These are phyloP conservation scores for Bassia scoparia DNA, from an alignment of 148 eudicot genomes.

Conservation along the genomic window DNA sequence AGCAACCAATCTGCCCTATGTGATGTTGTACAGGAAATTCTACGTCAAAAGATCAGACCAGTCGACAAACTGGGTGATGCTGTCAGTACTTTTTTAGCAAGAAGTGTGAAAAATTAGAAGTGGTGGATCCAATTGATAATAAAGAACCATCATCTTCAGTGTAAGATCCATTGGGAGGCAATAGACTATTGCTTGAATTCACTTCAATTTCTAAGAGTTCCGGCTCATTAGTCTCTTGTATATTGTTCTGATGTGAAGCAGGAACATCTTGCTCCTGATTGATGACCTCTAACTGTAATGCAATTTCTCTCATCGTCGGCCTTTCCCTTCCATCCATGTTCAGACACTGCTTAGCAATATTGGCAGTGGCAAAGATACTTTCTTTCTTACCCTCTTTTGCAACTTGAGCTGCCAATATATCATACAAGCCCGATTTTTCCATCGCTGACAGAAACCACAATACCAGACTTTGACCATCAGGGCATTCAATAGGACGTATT, in stretches of 20 bases:
- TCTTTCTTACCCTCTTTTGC: constrained; percentile 15
- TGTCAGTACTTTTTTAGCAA: too few relatives aligned
- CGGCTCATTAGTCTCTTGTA: neutral
- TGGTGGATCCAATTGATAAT: too few relatives aligned
- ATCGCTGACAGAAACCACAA: constrained; percentile 9
- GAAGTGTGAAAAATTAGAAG: too few relatives aligned
- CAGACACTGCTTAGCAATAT: constrained; percentile 23
- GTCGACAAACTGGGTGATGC: too few relatives aligned
- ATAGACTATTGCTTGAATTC: too few relatives aligned
- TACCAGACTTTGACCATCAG: constrained; percentile 5
- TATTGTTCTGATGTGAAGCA: neutral
- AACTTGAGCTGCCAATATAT: constrained; percentile 18
- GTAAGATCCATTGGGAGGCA: too few relatives aligned
- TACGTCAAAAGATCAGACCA: too few relatives aligned
- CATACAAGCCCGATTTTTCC: neutral
- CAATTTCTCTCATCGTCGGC: constrained; percentile 28
- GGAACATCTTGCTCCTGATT: neutral
- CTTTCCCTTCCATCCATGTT: constrained; percentile 24
- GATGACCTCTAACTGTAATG: constrained; percentile 11
- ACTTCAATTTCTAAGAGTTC: too few relatives aligned
- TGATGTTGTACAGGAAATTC: too few relatives aligned
- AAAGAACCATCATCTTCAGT: too few relatives aligned
- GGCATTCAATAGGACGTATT: neutral
- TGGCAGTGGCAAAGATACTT: constrained; percentile 7
- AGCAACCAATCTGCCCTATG: too few relatives aligned